phyloP scores from a whole-genome alignment of 805 yeast genomes.

The Zygosaccharomyces gambellarensis region DNA sequence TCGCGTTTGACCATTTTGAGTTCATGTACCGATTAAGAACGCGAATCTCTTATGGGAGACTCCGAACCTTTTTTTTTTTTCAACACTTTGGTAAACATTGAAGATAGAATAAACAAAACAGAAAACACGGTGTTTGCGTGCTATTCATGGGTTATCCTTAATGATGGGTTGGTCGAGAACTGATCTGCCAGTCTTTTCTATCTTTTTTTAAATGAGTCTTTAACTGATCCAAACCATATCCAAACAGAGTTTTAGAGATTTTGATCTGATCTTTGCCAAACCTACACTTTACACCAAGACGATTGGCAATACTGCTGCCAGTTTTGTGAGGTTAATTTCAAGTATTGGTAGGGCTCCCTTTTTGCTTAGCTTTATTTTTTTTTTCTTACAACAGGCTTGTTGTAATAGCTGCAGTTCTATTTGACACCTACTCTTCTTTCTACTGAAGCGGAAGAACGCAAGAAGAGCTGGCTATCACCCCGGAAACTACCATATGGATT shows the following conservation, averaged over 20 bases:
- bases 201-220: too few relatives aligned
- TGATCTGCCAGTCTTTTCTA: not conserved
- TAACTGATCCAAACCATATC: too few relatives aligned
- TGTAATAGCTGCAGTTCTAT: not conserved
- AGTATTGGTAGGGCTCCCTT: not conserved
- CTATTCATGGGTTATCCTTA: not conserved
- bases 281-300: too few relatives aligned
- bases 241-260: too few relatives aligned
- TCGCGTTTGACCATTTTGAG: constrained; percentile 5
- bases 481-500: not conserved
- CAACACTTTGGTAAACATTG: not conserved
- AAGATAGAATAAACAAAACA: not conserved
- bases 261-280: too few relatives aligned
- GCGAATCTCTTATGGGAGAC: not conserved
- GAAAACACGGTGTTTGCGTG: not conserved
- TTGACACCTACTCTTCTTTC: not conserved
- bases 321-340: too few relatives aligned
- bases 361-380: not conserved
- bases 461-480: not conserved
- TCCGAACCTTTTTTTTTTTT: not conserved
- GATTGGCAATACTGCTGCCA: too few relatives aligned
- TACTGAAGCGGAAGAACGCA: too few relatives aligned
- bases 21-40: not conserved
- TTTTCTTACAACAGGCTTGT: not conserved
- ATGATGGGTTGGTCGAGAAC: not conserved